A percentile compares a stretch with the other conserved stretches of the same genome.
phyloP scores from a whole-genome alignment of 495 filamentous ascomycete genomes.

The Hyaloscypha variabilis region DNA sequence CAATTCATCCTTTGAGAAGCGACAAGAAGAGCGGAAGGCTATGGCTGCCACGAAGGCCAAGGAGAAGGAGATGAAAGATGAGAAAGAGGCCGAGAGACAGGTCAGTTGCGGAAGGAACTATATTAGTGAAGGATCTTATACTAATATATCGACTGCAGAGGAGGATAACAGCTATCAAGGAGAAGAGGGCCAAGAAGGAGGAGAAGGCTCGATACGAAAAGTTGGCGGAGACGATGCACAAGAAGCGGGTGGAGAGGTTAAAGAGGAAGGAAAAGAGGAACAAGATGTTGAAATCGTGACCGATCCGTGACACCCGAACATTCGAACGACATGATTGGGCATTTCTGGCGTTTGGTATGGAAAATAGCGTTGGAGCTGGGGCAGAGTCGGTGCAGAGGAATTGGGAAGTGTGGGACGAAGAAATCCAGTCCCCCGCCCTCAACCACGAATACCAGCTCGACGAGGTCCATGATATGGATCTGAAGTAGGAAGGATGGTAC shows the following conservation, averaged over 20 bases:
- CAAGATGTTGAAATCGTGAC: conserved; percentile 89
- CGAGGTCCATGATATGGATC: too few relatives aligned
- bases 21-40: conserved; percentile 63
- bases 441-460: too few relatives aligned
- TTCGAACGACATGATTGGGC: conserved; percentile 9
- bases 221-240: conserved; percentile 97
- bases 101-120: conserved; percentile 44
- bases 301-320: not conserved
- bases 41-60: conserved; percentile 78
- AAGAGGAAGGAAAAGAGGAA: conserved; percentile 97
- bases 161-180: conserved; percentile 76
- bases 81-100: conserved; percentile 87
- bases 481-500: too few relatives aligned
- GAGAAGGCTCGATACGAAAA: conserved; percentile 93
- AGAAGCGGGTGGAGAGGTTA: conserved; percentile 87
- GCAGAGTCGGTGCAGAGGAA: too few relatives aligned
- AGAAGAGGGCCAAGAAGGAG: conserved; percentile 81
- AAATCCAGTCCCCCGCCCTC: too few relatives aligned
- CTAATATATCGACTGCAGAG: conserved; percentile 48
- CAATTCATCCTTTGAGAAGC: conserved; percentile 75
- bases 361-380: conserved; percentile 9
- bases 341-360: conserved; percentile 21
- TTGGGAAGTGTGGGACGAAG: too few relatives aligned
- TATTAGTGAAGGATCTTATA: not conserved
- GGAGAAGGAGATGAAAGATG: conserved; percentile 93